phyloP scores from a whole-genome alignment of 495 filamentous ascomycete genomes.

The Penicillium herquei region DNA sequence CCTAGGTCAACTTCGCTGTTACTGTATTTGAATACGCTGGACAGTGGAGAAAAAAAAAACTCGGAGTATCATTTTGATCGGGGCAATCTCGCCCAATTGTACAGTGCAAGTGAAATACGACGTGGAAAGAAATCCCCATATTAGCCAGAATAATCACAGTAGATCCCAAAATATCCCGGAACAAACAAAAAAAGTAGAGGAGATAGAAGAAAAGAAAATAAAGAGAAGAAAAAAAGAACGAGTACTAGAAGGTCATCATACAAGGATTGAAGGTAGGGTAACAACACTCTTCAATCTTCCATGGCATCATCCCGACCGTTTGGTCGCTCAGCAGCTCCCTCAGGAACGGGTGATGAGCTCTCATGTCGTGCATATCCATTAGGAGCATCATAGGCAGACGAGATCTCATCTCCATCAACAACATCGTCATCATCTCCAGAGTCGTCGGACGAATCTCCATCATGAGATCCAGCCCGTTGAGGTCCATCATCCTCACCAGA shows the following conservation, averaged over 20 bases:
- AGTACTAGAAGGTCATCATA: background rate
- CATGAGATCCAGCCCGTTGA: slow-evolving; percentile 18
- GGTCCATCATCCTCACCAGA: slow-evolving; percentile 42
- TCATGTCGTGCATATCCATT: slow-evolving; percentile 42
- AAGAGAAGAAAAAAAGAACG: slow-evolving; percentile 5
- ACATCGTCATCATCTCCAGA: slow-evolving; percentile 33
- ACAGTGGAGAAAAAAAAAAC: background rate
- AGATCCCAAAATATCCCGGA: slow-evolving; percentile 3
- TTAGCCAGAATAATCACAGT: slow-evolving; percentile 4
- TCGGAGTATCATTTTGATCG: background rate
- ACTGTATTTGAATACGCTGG: background rate
- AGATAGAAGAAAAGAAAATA: slow-evolving; percentile 6
- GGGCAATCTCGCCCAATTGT: slow-evolving; percentile 1
- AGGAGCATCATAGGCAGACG: slow-evolving; percentile 39
- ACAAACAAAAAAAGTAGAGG: background rate
- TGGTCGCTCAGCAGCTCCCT: slow-evolving; percentile 13
- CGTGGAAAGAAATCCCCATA: background rate
- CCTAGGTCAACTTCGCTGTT: no score
- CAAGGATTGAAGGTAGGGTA: slow-evolving; percentile 5
- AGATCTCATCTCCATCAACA: slow-evolving; percentile 43
- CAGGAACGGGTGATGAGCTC: slow-evolving; percentile 32
- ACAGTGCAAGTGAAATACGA: background rate
- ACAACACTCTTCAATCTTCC: slow-evolving; percentile 27
- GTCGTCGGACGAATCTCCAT: slow-evolving; percentile 30
- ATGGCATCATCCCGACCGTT: slow-evolving; percentile 32